Evolutionary conservation across 108 stramenopile species (phyloP).

Genomic region (Cyclotella cryptica): DNA sequence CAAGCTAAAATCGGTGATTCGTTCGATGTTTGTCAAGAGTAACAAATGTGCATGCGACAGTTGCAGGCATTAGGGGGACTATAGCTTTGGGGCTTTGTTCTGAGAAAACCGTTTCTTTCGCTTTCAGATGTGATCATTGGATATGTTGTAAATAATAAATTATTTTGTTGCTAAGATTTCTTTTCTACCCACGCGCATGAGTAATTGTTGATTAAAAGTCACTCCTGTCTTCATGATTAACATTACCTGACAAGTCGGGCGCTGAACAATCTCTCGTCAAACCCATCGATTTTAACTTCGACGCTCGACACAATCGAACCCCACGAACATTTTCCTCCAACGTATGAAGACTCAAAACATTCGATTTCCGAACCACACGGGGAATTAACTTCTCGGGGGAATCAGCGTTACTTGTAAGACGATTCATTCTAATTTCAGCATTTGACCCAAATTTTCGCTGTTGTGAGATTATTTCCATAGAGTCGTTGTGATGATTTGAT

Average conservation of each 20-base stretch:
- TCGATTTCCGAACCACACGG: neutral
- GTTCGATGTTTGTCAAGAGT: constrained; percentile 33
- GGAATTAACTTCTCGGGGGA: neutral
- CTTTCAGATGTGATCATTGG: too few species aligned
- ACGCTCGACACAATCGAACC: constrained; percentile 25
- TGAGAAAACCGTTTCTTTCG: too few species aligned
- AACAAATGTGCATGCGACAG: constrained; percentile 16
- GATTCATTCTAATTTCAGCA: constrained; percentile 21
- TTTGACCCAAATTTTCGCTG: constrained; percentile 24
- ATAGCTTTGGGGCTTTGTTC: too few species aligned
- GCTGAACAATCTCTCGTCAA: constrained; percentile 13
- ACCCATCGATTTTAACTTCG: constrained; percentile 40
- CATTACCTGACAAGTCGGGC: neutral
- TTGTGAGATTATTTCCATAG: neutral
- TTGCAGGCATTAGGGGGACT: neutral
- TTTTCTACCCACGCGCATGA: neutral
- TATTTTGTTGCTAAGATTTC: neutral
- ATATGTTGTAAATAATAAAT: too few species aligned
- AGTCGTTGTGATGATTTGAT: constrained; percentile 2
- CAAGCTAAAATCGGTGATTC: constrained; percentile 39
- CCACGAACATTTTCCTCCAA: constrained; percentile 23
- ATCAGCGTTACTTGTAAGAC: neutral
- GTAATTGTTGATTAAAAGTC: constrained; percentile 10
- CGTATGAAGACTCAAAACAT: neutral
- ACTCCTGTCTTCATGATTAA: constrained; percentile 4